Evolutionary conservation across 768 basidiomycete genomes (phyloP), one percentile per base, ranked within the genome.

Genomic region (Auricularia auricula-judae): DNA sequence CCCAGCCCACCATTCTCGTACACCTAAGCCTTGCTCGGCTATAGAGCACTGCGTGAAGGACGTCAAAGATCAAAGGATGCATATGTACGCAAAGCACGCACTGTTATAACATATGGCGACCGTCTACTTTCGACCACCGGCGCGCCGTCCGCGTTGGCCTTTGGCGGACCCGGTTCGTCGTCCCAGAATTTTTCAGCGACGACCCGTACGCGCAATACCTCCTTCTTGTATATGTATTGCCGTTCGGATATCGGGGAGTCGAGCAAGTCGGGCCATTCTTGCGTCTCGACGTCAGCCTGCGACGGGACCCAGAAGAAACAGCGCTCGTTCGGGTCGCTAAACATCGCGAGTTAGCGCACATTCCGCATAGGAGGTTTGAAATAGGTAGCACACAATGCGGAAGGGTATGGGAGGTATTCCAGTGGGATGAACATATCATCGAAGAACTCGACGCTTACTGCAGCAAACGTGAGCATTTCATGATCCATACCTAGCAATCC

Each of bases 371-470:
- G 23, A 61, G 8, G 2, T 29, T 7, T 29, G 29, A 29, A 8
- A 10, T 7, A 14, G 54, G 12, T 39, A 65, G 74, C 87, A 61
- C 72, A 91, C 91, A 91, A 93, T 3, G 88, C 84, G 44, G 82
- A 84, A 34, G 92, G 88, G 69, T 88, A 84, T 1, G 95, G 94
- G 4, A 98, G 84, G 65, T 91, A 87, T 3, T 82, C 77, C 0
- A 82, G 75, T 0, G 93, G 91, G 58, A 98, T 82, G 71, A 92
- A 91, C 29, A 98, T 87, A 70, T 98, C 94, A 74, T 93, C 91
- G 70, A 98, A 98, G 79, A 98, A 98, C 21, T 88, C 89, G 18
- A 97, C 74, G 23, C 88, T 84, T 34, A 96, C 94, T 96, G 69
- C 61, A 53, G 29, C 14, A 14, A 4, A 3, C 68, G 33, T 23